Conservation (phyloP, 2,329 filamentous ascomycete genomes). For the Pseudogymnoascus pannorum region DNA sequence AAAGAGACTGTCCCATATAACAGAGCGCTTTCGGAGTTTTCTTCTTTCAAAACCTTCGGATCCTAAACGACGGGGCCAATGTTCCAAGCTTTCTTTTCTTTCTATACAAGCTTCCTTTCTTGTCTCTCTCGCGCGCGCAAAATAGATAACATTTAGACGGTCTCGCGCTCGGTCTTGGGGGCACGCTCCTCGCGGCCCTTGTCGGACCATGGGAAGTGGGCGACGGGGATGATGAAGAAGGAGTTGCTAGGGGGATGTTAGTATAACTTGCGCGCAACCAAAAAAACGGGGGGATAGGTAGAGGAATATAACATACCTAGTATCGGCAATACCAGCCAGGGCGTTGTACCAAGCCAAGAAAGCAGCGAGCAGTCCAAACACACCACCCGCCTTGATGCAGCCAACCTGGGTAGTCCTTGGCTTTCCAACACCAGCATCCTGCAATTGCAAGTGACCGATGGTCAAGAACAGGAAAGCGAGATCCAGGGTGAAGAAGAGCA, state of each 20-base stretch:
- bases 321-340: constrained; percentile 71
- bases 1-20: neutral
- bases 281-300: too few relatives aligned
- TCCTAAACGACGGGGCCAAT: neutral
- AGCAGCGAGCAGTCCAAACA: constrained; percentile 72
- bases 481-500: constrained; percentile 52
- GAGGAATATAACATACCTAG: constrained; percentile 50
- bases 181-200: constrained; percentile 55
- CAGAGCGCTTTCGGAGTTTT: neutral
- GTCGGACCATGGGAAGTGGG: constrained; percentile 91
- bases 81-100: neutral
- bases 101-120: neutral
- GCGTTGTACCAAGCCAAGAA: constrained; percentile 87
- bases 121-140: too few relatives aligned
- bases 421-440: constrained; percentile 19
- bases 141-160: constrained; percentile 24
- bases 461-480: constrained; percentile 50
- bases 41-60: neutral
- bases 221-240: constrained; percentile 87
- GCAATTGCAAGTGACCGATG: constrained; percentile 38
- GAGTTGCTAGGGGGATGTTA: constrained; percentile 56
- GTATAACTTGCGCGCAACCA: too few relatives aligned
- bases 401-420: constrained; percentile 37
- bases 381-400: constrained; percentile 60
- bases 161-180: constrained; percentile 39